phyloP scores from a whole-genome alignment of 2,329 filamentous ascomycete genomes.

The Verticillium klebahnii region DNA sequence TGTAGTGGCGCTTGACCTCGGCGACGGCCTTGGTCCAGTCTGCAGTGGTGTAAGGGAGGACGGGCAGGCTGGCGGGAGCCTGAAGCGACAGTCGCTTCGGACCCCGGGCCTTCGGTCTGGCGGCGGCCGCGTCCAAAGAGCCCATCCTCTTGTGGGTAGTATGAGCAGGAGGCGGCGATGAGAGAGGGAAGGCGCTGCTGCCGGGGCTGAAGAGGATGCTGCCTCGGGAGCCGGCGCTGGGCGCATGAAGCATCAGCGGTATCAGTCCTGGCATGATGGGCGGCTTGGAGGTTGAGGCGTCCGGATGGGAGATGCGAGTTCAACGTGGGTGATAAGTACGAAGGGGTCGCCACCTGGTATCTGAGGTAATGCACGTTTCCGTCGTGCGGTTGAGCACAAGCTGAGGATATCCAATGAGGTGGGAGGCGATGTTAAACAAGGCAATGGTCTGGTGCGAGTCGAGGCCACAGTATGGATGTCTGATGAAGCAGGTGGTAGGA shows the following conservation, averaged over 20 bases:
- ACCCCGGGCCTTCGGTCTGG: constrained; percentile 16
- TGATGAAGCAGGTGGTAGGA: neutral
- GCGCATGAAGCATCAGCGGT: constrained; percentile 22
- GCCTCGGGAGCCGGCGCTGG: constrained; percentile 11
- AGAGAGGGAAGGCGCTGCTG: constrained; percentile 6
- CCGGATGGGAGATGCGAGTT: neutral
- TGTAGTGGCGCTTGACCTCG: constrained; percentile 51
- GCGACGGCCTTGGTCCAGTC: constrained; percentile 49
- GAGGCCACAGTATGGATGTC: neutral
- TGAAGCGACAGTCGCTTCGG: constrained; percentile 15
- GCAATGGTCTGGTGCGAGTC: neutral
- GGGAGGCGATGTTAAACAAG: neutral
- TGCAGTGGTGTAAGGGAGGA: constrained; percentile 35
- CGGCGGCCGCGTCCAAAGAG: constrained; percentile 2
- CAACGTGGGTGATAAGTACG: neutral
- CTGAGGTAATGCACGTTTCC: constrained; percentile 6
- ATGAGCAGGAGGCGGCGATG: neutral
- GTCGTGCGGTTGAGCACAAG: neutral
- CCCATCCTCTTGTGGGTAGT: constrained; percentile 3
- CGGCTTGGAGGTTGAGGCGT: neutral
- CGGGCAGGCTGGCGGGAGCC: constrained; percentile 17
- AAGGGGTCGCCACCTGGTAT: constrained; percentile 7
- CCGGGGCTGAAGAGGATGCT: constrained; percentile 14
- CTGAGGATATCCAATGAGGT: neutral
- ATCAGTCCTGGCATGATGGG: constrained; percentile 24